Base-by-base conservation (phyloP, 1,139 yeast species). In the Pichia sp. region DNA sequence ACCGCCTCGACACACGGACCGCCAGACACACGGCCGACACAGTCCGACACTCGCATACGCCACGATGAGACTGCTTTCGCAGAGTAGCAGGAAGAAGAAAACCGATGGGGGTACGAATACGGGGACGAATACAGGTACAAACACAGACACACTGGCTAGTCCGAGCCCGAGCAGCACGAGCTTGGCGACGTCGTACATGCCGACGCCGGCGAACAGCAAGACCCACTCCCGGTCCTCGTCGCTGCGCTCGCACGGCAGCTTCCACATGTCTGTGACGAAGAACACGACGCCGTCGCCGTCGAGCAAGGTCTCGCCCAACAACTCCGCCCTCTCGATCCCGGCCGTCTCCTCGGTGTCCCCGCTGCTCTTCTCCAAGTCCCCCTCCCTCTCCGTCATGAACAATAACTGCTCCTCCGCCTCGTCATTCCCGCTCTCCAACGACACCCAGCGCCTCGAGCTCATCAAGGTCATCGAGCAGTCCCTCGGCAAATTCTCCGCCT, bases 401-500 rank as follows among this genome's bases (percentile, higher is more conserved):
- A 42, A 20, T 20, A 20, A 20, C 24, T 20, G 24, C 24, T 2
- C 24, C 24, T 20, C 24, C 3, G 24, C 24, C 24, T 20, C 24
- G 24, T 20, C 24, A 20, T 40, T 41, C 52, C 43, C 33, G 34
- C 20, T 42, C 20, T 46, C 52, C 9, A 46, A 53, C 45, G 53
- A 52, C 14, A 38, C 24, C 14, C 49, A 52, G 41, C 40, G 57
- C 6, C 31, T 50, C 40, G 54, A 51, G 52, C 48, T 12, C 74
- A 30, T 73, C 62, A 79, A 79, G 61, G 68, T 69, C 50, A 66
- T 81, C 48, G 82, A 80, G 52, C 67, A 74, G 30, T 76, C 76
- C 5, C 66, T 79, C 48, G 63, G 69, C 46, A 81, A 80, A 63
- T 83, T 82, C 63, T 71, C 71, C 46, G 73, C 83, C 31, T 80